Percentiles rank a stretch among this genome's conserved stretches.
These are phyloP conservation scores for Podila epicladia DNA, from an alignment of 192 early-diverging fungal species.

Conservation along the genomic window DNA sequence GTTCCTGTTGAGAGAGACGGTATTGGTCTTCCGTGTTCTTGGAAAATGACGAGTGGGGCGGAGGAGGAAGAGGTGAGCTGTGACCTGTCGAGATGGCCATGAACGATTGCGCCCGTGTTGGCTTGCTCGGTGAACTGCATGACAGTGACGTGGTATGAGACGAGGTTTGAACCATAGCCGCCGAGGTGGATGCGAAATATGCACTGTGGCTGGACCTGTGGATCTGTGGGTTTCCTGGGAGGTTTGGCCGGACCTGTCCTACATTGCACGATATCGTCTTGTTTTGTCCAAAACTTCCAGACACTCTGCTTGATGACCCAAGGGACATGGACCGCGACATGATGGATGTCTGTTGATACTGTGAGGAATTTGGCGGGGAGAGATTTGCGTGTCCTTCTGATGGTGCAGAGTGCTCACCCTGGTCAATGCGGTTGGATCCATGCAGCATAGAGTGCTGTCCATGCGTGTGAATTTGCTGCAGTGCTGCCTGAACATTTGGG, in stretches of 20 bases:
- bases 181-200: slow-evolving; percentile 11
- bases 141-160: slow-evolving; percentile 8
- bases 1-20: slow-evolving; percentile 16
- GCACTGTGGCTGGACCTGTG: slow-evolving; percentile 25
- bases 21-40: not conserved
- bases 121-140: slow-evolving; percentile 11
- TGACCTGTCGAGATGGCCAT: not conserved
- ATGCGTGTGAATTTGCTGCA: not conserved
- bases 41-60: not conserved
- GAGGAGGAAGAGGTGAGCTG: not conserved
- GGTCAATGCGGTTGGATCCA: not conserved
- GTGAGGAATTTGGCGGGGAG: slow-evolving; percentile 1
- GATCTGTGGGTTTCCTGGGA: slow-evolving; percentile 35
- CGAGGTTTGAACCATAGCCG: slow-evolving; percentile 6
- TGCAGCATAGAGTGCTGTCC: not conserved
- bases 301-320: slow-evolving; percentile 8
- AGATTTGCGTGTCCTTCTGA: not conserved
- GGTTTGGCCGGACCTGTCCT: slow-evolving; percentile 26
- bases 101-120: slow-evolving; percentile 11
- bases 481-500: slow-evolving; percentile 11
- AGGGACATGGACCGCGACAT: slow-evolving; percentile 39
- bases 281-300: not conserved
- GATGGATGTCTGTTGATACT: slow-evolving; percentile 17
- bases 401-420: not conserved
- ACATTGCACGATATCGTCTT: not conserved